phyloP scores from a whole-genome alignment of 1,284 basidiomycete genomes.

The Cutaneotrichosporon dermatis region DNA sequence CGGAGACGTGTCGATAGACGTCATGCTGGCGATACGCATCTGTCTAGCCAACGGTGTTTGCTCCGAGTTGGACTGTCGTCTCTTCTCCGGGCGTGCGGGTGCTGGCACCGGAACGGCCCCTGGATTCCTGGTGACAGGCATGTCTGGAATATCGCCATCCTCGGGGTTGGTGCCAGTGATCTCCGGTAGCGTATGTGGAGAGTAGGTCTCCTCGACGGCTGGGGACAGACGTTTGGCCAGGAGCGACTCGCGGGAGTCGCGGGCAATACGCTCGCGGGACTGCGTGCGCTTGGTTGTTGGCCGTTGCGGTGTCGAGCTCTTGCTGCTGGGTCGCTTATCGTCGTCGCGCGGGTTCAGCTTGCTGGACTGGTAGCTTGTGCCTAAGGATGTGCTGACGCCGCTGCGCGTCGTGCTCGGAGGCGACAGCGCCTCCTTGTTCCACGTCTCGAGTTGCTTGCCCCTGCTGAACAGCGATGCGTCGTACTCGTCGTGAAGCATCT shows the following conservation, averaged over 20 bases:
- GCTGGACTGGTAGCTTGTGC: conserved; percentile 39
- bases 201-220: conserved; percentile 12
- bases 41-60: conserved; percentile 7
- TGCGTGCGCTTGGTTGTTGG: not conserved
- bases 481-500: conserved; percentile 31
- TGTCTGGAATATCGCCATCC: conserved; percentile 13
- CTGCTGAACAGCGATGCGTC: conserved; percentile 35
- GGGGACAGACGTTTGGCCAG: conserved; percentile 5
- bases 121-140: conserved; percentile 4
- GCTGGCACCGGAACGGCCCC: not conserved
- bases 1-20: conserved; percentile 9
- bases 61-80: conserved; percentile 4
- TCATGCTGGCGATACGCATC: conserved; percentile 12
- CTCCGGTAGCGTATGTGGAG: not conserved
- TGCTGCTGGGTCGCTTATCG: not conserved
- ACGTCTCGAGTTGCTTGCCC: not conserved
- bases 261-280: not conserved
- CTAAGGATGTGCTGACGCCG: conserved; percentile 6
- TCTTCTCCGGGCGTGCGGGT: not conserved
- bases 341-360: conserved; percentile 24
- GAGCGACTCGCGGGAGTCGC: not conserved
- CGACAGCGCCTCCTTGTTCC: conserved; percentile 4
- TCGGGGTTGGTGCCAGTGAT: not conserved
- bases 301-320: not conserved
- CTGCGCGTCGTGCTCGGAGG: conserved; percentile 8